Evolutionary conservation across 805 yeast genomes (phyloP), one percentile per base, ranked within the genome.

Genomic region (Monosporozyma yasuniensis): DNA sequence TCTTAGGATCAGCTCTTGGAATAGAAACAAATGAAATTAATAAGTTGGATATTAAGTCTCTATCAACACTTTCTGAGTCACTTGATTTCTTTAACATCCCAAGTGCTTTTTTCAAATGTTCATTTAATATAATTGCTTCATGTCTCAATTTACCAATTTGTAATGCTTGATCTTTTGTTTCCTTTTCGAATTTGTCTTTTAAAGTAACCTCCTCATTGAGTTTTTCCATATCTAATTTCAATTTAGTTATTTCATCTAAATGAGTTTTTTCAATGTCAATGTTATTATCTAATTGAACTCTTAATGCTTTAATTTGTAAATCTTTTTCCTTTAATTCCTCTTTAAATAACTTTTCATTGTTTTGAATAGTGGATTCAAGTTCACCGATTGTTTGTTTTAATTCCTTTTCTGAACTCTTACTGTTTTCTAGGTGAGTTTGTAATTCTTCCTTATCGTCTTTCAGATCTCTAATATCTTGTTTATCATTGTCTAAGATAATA

Each of bases 1-100:
- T 89, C 68, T 90, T 91, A 8, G 96, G 78, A 64, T 93, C 99
- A 1, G 93, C 96, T 53, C 99, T 74, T 5, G 96, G 96, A 28
- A 91, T 72, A 32, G 84, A 83, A 16, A 93, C 76, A 67, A 90
- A 93, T 49, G 93, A 87, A 16, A 93, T 76, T 47, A 93, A 71
- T 53, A 93, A 73, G 64, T 93, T 93, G 2, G 96, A 84, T 4
- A 93, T 80, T 52, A 93, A 77, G 64, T 90, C 96, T 61, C 84
- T 83, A 65, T 91, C 98, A 1, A 91, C 88, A 8, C 83, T 76
- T 46, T 83, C 86, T 7, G 88, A 79, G 37, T 81, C 80, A 39
- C 86, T 79, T 47, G 83, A 85, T 61, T 83, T 83, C 59, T 89
- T 87, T 52, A 93, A 77, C 75, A 91, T 73, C 23, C 87, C 80